Base-by-base conservation (phyloP, 495 filamentous ascomycete genomes). In the Penicillium taxi region DNA sequence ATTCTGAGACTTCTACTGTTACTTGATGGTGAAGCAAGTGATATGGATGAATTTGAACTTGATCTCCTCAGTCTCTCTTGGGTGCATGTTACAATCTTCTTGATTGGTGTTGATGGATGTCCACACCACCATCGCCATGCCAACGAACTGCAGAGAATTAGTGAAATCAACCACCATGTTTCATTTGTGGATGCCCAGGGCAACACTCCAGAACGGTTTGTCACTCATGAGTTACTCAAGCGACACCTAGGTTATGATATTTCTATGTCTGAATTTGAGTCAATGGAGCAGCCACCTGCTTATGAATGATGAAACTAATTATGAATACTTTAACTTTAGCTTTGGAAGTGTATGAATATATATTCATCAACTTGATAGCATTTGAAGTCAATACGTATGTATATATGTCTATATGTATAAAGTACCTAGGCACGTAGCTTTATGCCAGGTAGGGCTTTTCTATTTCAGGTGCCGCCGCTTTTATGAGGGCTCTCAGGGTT, bases 11-110 rank as follows among this genome's bases (percentile, higher is more conserved):
- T 68, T 5, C 54, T 72, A 2, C 55, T 72, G 7, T 33, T 70
- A 0, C 52, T 72, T 6, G 64, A 66, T 40, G 63, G 63, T 6
- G 67, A 72, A 48, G 63, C 65, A 8, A 59, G 48, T 5, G 67
- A 72, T 24, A 72, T 72, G 59, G 62, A 72, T 36, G 67, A 70
- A 36, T 72, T 72, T 39, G 66, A 72, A 33, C 52, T 72, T 5
- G 66, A 69, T 32, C 48, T 70, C 4, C 54, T 72, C 17, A 46
- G 61, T 14, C 58, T 66, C 9, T 54, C 56, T 8, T 72, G 68
- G 68, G 68, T 60, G 1, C 63, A 69, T 45, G 56, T 68, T 18
- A 72, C 67, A 0, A 68, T 70, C 35, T 69, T 70, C 50, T 31
- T 72, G 37, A 67, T 72, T 25, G 67, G 68, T 16, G 64, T 66